Evolutionary conservation across 106 monocot genomes (phyloP).

Genomic region (Allium cepa): DNA sequence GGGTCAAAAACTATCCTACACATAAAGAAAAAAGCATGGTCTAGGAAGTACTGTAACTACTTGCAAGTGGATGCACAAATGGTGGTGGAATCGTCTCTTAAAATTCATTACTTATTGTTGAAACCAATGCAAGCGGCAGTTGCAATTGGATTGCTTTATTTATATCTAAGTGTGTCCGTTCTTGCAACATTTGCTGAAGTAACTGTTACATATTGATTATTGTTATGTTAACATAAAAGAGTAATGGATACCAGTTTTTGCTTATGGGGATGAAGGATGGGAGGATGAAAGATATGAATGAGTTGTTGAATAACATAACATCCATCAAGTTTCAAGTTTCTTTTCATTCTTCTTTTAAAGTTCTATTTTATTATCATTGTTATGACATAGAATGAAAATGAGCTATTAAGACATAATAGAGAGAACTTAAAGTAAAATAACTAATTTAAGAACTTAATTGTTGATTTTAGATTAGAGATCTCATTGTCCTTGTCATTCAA

Average conservation of each 20-base stretch:
- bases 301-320: slow-evolving; percentile 2
- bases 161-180: slow-evolving; percentile 20
- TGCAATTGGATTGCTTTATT: slow-evolving; percentile 26
- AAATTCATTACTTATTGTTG: slow-evolving; percentile 39
- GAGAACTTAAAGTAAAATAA: too few species aligned
- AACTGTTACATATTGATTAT: slow-evolving; percentile 1
- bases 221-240: not conserved
- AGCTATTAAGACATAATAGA: too few species aligned
- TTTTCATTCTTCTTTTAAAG: not conserved
- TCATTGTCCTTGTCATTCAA: too few species aligned
- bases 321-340: slow-evolving; percentile 8
- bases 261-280: slow-evolving; percentile 8
- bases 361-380: not conserved
- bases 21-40: slow-evolving; percentile 27
- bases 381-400: too few species aligned
- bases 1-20: slow-evolving; percentile 17
- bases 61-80: slow-evolving; percentile 51
- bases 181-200: slow-evolving; percentile 10
- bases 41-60: slow-evolving; percentile 39
- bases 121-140: slow-evolving; percentile 33
- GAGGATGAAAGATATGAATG: slow-evolving; percentile 12
- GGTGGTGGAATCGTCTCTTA: slow-evolving; percentile 27
- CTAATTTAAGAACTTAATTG: too few species aligned
- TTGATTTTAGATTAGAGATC: too few species aligned
- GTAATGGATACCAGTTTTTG: slow-evolving; percentile 1